These are phyloP conservation scores for Fusarium solani-melongenae DNA, from an alignment of 2,329 filamentous ascomycete species.

Conservation along the genomic window DNA sequence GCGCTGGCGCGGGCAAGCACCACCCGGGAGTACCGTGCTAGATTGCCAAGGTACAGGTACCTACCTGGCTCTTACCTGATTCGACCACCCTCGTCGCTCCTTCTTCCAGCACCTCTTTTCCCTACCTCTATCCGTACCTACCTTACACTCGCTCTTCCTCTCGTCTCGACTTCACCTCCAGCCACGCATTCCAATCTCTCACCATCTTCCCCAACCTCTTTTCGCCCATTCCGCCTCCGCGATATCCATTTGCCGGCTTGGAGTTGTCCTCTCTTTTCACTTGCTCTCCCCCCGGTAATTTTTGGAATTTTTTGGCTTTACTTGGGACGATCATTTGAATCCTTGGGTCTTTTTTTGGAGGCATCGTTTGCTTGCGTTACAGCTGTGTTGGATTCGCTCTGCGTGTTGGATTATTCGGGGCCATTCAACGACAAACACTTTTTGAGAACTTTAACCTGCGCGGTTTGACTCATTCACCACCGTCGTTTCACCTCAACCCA, in stretches of 20 bases:
- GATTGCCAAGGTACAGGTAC: slow-evolving; percentile 35
- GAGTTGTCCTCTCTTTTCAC: slow-evolving; percentile 23
- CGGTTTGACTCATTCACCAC: slow-evolving; percentile 20
- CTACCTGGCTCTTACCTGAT: slow-evolving; percentile 38
- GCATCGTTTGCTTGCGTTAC: slow-evolving; percentile 16
- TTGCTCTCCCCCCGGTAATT: slow-evolving; percentile 10
- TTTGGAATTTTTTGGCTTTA: slow-evolving; percentile 34
- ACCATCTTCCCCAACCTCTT: slow-evolving; percentile 33
- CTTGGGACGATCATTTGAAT: slow-evolving; percentile 32
- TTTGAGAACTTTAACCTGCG: slow-evolving; percentile 9
- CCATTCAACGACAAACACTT: slow-evolving; percentile 16
- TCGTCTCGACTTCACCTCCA: slow-evolving; percentile 27
- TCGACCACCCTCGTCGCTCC: slow-evolving; percentile 27
- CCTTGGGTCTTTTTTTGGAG: slow-evolving; percentile 13
- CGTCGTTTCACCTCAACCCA: neutral
- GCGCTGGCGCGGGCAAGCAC: neutral
- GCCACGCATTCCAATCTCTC: slow-evolving; percentile 36
- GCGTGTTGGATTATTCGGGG: slow-evolving; percentile 8
- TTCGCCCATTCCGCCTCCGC: slow-evolving; percentile 15
- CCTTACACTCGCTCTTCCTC: slow-evolving; percentile 29
- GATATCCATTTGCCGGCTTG: slow-evolving; percentile 20
- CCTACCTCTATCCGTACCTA: neutral
- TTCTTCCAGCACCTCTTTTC: slow-evolving; percentile 24
- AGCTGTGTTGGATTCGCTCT: slow-evolving; percentile 6
- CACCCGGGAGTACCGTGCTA: slow-evolving; percentile 36